A percentile compares a stretch with the other conserved stretches of the same genome.
Evolutionary conservation across 1,139 yeast genomes (phyloP).

Genomic region (Candida labiduridarum): DNA sequence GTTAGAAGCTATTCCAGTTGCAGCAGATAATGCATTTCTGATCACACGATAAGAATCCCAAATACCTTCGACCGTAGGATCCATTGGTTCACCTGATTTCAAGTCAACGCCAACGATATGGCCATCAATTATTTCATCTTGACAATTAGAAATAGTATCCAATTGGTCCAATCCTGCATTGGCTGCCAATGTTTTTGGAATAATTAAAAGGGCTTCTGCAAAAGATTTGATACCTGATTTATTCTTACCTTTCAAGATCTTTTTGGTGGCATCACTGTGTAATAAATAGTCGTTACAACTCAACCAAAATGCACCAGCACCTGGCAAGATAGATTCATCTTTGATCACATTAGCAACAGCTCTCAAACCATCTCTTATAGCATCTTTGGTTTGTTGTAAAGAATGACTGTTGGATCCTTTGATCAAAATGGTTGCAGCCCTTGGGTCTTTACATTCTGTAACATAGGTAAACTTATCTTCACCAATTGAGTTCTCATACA

Average conservation of each 20-base stretch:
- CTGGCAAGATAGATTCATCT: slow-evolving; percentile 87
- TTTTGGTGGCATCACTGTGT: slow-evolving; percentile 44
- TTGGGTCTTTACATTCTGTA: slow-evolving; percentile 89
- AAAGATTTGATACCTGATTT: slow-evolving; percentile 93
- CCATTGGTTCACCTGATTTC: slow-evolving; percentile 92
- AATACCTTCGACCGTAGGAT: slow-evolving; percentile 90
- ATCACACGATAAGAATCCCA: slow-evolving; percentile 96
- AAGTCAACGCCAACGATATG: slow-evolving; percentile 89
- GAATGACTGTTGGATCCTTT: slow-evolving; percentile 92
- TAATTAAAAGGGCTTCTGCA: slow-evolving; percentile 84
- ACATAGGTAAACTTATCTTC: slow-evolving; percentile 97
- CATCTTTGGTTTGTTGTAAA: slow-evolving; percentile 91
- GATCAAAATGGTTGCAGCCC: slow-evolving; percentile 86
- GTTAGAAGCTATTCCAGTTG: slow-evolving; percentile 93
- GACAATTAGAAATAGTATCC: slow-evolving; percentile 86
- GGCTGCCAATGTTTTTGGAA: slow-evolving; percentile 90
- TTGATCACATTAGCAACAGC: slow-evolving; percentile 90
- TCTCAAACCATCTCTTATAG: slow-evolving; percentile 94
- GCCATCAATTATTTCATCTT: slow-evolving; percentile 85
- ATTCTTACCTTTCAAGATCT: slow-evolving; percentile 77
- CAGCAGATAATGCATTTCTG: slow-evolving; percentile 89
- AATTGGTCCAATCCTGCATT: slow-evolving; percentile 94
- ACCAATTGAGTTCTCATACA: slow-evolving; percentile 90
- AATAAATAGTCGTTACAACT: slow-evolving; percentile 74
- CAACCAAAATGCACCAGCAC: slow-evolving; percentile 95